Percentiles rank a stretch among this genome's conserved stretches.
Conservation (phyloP, 768 basidiomycete genomes). For the Podaxis pistillaris region DNA sequence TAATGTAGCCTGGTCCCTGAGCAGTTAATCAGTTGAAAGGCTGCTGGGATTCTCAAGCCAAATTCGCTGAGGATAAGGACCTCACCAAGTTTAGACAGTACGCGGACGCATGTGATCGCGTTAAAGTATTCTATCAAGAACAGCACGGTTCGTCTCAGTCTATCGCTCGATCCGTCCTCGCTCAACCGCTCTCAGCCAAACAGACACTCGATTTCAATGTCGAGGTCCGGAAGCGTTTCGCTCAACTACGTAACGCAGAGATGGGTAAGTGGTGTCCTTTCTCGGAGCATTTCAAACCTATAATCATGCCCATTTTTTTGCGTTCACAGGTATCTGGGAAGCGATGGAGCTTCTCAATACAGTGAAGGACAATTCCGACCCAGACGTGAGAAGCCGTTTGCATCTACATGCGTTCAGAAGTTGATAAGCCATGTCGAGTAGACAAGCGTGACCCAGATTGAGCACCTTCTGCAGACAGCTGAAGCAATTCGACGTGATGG, state of each 20-base stretch:
- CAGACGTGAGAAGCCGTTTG: conserved; percentile 56
- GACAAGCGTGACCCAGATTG: conserved; percentile 82
- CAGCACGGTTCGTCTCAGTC: conserved; percentile 58
- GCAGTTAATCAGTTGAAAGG: conserved; percentile 72
- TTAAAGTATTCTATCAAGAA: conserved; percentile 75
- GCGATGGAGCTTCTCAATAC: conserved; percentile 88
- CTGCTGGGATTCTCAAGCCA: conserved; percentile 56
- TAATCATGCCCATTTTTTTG: conserved; percentile 44
- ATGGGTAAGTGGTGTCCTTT: conserved; percentile 5
- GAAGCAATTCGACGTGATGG: conserved; percentile 85
- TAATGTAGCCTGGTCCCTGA: not conserved
- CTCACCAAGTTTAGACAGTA: conserved; percentile 71
- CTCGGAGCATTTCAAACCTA: conserved; percentile 20
- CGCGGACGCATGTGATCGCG: conserved; percentile 72
- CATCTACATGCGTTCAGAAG: not conserved
- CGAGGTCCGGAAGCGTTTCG: conserved; percentile 47
- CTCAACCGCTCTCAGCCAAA: conserved; percentile 50
- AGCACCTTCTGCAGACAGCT: conserved; percentile 90
- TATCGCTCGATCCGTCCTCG: not conserved
- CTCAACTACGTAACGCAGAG: not conserved
- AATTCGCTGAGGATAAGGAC: conserved; percentile 63
- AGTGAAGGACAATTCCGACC: conserved; percentile 88
- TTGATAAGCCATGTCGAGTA: conserved; percentile 32
- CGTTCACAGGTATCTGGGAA: conserved; percentile 77
- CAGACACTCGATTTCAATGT: conserved; percentile 88